Evolutionary conservation across 257 asterid genomes (phyloP).

Genomic region (Primulina eburnea): DNA sequence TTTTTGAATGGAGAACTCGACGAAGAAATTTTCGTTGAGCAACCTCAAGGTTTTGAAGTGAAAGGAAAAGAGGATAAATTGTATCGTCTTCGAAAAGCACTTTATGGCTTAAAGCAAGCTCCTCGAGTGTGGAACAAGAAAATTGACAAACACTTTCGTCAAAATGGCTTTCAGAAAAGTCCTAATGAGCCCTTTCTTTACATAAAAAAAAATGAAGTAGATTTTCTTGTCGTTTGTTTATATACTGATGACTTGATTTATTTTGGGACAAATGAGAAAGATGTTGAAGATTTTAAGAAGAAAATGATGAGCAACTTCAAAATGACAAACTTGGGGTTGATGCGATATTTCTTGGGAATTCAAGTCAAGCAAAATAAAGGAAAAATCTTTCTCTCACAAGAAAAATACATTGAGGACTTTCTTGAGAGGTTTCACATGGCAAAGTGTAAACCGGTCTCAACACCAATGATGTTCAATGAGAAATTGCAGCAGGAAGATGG

Average conservation of each 20-base stretch:
- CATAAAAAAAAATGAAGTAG: too few species aligned
- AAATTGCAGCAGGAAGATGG: not conserved
- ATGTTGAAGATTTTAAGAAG: too few species aligned
- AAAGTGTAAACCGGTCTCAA: not conserved
- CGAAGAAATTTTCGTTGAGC: too few species aligned
- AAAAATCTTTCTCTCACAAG: not conserved
- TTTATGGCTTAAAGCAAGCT: not conserved
- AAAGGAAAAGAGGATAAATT: not conserved
- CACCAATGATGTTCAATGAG: not conserved
- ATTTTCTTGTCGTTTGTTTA: not conserved
- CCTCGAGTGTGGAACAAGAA: not conserved
- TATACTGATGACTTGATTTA: not conserved
- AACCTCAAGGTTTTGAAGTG: not conserved
- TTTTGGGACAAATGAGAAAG: too few species aligned
- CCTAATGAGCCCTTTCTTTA: not conserved
- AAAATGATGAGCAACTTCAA: too few species aligned
- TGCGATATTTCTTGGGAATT: not conserved
- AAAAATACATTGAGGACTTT: not conserved
- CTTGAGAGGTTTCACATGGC: not conserved
- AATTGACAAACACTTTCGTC: not conserved
- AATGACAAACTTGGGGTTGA: too few species aligned
- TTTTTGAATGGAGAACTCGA: too few species aligned
- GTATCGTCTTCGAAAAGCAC: not conserved
- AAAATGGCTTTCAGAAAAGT: not conserved
- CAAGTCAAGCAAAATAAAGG: not conserved